Evolutionary conservation across 306 rosid species (phyloP).

Genomic region (Macrotyloma uniflorum): DNA sequence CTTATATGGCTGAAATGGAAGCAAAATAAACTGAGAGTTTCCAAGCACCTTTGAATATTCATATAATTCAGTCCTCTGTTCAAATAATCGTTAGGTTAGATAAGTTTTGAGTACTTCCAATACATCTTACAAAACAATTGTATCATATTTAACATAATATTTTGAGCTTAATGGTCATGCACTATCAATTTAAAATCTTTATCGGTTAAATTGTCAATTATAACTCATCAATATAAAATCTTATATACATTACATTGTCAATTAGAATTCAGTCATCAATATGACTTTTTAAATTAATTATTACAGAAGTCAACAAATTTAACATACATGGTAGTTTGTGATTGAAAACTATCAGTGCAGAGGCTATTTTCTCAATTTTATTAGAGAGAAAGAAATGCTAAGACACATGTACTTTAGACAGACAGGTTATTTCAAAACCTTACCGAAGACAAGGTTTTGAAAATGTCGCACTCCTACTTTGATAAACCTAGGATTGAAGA

Average conservation of each 20-base stretch:
- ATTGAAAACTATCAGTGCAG: constrained; percentile 4
- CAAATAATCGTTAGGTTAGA: constrained; percentile 39
- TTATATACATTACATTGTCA: too few species aligned
- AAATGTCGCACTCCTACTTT: neutral
- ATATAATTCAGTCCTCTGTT: constrained; percentile 90
- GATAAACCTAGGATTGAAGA: too few species aligned
- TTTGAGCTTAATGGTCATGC: neutral
- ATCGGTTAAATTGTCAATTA: neutral
- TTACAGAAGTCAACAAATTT: too few species aligned
- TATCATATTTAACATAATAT: neutral
- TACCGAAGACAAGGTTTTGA: constrained; percentile 2
- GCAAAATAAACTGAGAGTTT: constrained; percentile 87
- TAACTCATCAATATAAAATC: too few species aligned
- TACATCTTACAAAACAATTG: neutral
- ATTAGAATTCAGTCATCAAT: too few species aligned
- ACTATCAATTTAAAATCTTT: too few species aligned
- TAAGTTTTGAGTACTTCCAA: constrained; percentile 22
- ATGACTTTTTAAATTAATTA: too few species aligned
- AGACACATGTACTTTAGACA: neutral
- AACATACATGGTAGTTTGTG: too few species aligned
- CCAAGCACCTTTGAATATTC: constrained; percentile 95
- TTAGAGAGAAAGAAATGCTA: neutral
- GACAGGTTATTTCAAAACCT: constrained; percentile 11
- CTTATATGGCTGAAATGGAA: constrained; percentile 92
- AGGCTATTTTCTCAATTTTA: neutral